Base-by-base conservation (phyloP, 768 basidiomycete species). In the Gautieria morchelliformis region DNA sequence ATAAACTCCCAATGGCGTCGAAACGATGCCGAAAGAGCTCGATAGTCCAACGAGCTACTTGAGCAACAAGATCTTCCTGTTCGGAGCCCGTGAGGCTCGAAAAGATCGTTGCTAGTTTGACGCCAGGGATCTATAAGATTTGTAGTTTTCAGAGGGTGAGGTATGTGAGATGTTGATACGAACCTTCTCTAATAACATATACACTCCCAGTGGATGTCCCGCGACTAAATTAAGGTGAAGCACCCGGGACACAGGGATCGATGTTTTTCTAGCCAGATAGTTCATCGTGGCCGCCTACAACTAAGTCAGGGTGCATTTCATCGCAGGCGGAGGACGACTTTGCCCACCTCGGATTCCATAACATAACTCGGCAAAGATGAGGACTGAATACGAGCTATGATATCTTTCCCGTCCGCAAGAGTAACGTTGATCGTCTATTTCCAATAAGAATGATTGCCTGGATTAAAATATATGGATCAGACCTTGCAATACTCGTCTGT, bases 31-130 rank as follows among this genome's bases (percentile, higher is more conserved):
- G 59, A 40, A 65, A 69, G 15, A 68, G 52, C 32, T 69, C 67
- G 44, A 70, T 49, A 60, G 66, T 67, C 63, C 66, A 70, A 35
- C 60, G 59, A 0, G 69, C 69, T 35, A 70, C 54, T 30, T 63
- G 66, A 3, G 61, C 59, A 15, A 71, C 64, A 30, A 71, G 52
- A 24, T 49, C 20, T 40, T 67, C 64, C 30, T 68, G 70, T 40
- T 67, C 60, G 24, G 56, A 52, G 3, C 60, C 48, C 3, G 62
- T 56, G 30, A 71, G 60, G n/a, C 53, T 55, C 10, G 63, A 53
- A 48, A 69, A 71, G 27, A 71, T 53, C 0, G 59, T 59, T 39
- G 67, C 64, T 15, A 69, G 60, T 41, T 59, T 61, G 10, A 65
- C 58, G 5, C 70, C 70, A n/a, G 53, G 27, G n/a, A 64, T 61